phyloP scores from a whole-genome alignment of 139 green algal species.

The Chlorella sp. region DNA sequence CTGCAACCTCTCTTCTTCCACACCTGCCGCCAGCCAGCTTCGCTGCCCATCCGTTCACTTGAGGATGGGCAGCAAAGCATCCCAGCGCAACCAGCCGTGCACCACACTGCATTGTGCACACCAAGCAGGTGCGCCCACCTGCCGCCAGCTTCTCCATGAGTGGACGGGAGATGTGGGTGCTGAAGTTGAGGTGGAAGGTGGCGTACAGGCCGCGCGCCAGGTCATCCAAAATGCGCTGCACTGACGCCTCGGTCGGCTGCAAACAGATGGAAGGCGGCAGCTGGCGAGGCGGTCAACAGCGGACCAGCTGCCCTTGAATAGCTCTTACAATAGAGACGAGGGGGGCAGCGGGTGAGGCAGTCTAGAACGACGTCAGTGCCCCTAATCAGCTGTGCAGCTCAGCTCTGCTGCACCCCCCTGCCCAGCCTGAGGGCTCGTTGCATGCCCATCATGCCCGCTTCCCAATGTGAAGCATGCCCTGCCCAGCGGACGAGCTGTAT shows the following conservation, averaged over 20 bases:
- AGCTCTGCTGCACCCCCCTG: too few species aligned
- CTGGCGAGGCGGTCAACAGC: background rate
- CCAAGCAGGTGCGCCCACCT: background rate
- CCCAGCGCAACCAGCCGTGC: background rate
- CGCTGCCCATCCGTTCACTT: too few species aligned
- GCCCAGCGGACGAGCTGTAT: too few species aligned
- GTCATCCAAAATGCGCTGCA: constrained; percentile 82
- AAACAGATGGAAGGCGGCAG: background rate
- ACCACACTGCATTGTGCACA: background rate
- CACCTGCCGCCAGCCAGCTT: too few species aligned
- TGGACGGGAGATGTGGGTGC: constrained; percentile 66
- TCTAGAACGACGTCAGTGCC: too few species aligned
- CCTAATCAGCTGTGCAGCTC: too few species aligned
- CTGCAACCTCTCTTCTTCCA: too few species aligned
- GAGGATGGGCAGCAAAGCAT: background rate
- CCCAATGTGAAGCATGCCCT: background rate
- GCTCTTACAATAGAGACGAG: too few species aligned
- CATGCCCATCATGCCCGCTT: background rate
- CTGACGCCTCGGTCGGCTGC: constrained; percentile 67
- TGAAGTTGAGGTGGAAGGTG: constrained; percentile 94
- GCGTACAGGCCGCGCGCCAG: constrained; percentile 87
- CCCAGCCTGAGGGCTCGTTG: too few species aligned
- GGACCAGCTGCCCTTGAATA: too few species aligned
- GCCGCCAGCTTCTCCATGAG: constrained; percentile 86
- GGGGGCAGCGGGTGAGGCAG: background rate